Conservation (phyloP, 139 green algal genomes). For the Coccomyxa sp. region DNA sequence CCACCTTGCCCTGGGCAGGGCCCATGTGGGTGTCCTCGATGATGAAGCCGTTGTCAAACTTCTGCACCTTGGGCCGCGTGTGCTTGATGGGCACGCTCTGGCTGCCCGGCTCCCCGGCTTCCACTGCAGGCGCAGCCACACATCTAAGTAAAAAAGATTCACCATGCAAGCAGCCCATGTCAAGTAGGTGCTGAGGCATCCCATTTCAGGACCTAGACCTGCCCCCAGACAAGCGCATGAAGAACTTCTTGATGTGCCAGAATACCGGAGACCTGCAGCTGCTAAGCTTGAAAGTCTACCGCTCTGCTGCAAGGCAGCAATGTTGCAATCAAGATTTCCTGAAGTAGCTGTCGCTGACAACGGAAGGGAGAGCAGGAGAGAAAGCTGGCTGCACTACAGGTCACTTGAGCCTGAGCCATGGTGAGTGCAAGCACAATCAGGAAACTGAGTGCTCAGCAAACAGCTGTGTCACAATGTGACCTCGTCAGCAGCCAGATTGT, state of each 20-base stretch:
- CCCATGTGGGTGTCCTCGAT: conserved; percentile 68
- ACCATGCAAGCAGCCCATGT: background rate
- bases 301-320: too few relatives aligned
- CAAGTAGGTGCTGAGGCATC: background rate
- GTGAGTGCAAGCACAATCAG: too few relatives aligned
- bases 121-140: background rate
- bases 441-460: too few relatives aligned
- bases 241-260: background rate
- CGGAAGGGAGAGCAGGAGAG: background rate
- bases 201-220: background rate
- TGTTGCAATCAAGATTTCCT: background rate
- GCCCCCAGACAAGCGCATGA: background rate
- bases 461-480: too few relatives aligned
- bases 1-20: conserved; percentile 63
- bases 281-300: background rate
- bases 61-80: conserved; percentile 23
- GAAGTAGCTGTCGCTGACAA: background rate
- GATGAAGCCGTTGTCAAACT: conserved; percentile 74
- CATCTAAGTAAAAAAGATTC: background rate
- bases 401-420: background rate
- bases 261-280: background rate
- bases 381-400: background rate
- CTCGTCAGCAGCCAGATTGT: too few relatives aligned
- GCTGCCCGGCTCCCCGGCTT: background rate
- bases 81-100: background rate